A percentile compares a stretch with the other conserved stretches of the same genome.
Conservation (phyloP, 2,329 filamentous ascomycete species). For the Fusarium hostae region DNA sequence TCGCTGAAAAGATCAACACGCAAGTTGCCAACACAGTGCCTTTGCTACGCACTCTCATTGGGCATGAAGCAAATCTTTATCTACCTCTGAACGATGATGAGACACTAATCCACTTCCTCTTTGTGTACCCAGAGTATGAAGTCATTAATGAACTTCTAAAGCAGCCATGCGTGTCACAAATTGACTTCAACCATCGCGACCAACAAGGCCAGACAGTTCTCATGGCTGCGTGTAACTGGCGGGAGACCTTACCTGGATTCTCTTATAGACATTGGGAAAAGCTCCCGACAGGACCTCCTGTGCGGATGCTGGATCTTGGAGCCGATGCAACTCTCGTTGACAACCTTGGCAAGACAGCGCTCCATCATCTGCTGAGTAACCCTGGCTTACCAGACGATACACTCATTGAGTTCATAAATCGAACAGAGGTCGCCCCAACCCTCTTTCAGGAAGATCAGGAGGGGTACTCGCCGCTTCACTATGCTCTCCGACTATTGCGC, state of each 20-base stretch:
- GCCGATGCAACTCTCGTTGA: conserved; percentile 28
- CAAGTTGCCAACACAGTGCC: not conserved
- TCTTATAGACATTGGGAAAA: not conserved
- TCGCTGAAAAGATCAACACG: not conserved
- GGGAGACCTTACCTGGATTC: not conserved
- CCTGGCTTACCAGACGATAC: conserved; percentile 6
- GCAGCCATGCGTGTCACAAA: conserved; percentile 28
- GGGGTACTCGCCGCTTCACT: conserved; percentile 26
- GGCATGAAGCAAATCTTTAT: conserved; percentile 29
- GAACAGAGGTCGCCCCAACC: conserved; percentile 14
- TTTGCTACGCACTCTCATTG: conserved; percentile 11
- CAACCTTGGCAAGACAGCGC: conserved; percentile 27
- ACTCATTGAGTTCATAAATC: conserved; percentile 26
- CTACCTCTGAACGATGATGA: conserved; percentile 31
- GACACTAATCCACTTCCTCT: conserved; percentile 33
- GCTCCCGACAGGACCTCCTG: not conserved
- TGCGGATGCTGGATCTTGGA: conserved; percentile 27
- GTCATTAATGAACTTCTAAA: conserved; percentile 1
- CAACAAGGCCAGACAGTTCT: conserved; percentile 29
- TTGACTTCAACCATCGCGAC: conserved; percentile 35
- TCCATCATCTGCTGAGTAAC: conserved; percentile 38
- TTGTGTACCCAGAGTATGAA: conserved; percentile 6
- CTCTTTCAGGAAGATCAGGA: conserved; percentile 9
- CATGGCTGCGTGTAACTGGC: conserved; percentile 35
- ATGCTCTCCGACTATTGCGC: conserved; percentile 22